Conservation (phyloP, 1,284 basidiomycete genomes). For the Pholiota adiposa region DNA sequence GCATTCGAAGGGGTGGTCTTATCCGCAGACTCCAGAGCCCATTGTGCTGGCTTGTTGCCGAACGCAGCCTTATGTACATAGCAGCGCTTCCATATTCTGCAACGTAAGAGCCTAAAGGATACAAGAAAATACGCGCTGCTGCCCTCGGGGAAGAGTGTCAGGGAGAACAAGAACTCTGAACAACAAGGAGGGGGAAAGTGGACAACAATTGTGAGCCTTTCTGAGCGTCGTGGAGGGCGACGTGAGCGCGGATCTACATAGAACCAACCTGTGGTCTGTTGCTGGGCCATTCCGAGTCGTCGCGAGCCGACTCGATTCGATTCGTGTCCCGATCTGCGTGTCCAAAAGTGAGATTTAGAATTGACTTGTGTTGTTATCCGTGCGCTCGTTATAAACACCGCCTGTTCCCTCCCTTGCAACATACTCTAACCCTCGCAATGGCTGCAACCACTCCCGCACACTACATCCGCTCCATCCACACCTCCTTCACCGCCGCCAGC, state of each 20-base stretch:
- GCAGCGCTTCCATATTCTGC: too few relatives aligned
- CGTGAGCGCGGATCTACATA: background rate
- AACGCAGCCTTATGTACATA: too few relatives aligned
- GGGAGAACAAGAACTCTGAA: too few relatives aligned
- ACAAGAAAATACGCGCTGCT: too few relatives aligned
- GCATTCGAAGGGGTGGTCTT: too few relatives aligned
- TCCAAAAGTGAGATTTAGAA: background rate
- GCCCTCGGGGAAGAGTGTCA: too few relatives aligned
- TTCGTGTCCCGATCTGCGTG: background rate
- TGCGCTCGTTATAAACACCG: background rate
- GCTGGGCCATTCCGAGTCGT: background rate
- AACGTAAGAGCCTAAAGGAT: too few relatives aligned
- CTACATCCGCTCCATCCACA: conserved; percentile 43
- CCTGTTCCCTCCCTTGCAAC: background rate
- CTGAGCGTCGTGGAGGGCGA: background rate
- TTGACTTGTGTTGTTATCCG: conserved; percentile 1
- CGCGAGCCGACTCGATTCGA: background rate
- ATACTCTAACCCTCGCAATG: conserved; percentile 2
- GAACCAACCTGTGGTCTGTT: too few relatives aligned
- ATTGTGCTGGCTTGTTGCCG: too few relatives aligned
- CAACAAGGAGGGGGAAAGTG: too few relatives aligned
- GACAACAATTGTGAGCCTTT: background rate
- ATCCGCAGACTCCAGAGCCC: too few relatives aligned
- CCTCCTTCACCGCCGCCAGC: conserved; percentile 38
- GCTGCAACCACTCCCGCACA: conserved; percentile 28